Evolutionary conservation across 176 grass and related monocot species (phyloP).

Genomic region (Tillandsia leiboldiana): DNA sequence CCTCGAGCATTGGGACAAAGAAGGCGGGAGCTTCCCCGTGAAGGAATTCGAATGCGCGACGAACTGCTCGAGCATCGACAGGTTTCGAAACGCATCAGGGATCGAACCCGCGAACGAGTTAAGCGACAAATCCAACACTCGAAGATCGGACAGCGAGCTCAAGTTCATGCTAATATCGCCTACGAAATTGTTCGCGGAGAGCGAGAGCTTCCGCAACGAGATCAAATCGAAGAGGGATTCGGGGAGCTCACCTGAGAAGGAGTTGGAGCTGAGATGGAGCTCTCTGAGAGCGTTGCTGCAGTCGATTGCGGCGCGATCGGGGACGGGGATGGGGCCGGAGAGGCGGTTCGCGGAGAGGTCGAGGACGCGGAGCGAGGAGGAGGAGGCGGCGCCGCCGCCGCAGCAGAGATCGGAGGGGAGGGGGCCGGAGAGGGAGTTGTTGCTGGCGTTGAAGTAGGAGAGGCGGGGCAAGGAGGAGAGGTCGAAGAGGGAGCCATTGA

Average conservation of each 20-base stretch:
- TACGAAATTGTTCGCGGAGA: conserved; percentile 45
- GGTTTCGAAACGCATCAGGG: conserved; percentile 58
- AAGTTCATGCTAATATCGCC: conserved; percentile 40
- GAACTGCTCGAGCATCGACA: conserved; percentile 39
- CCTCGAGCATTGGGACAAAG: conserved; percentile 32
- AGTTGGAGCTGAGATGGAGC: conserved; percentile 43
- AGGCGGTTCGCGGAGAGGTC: conserved; percentile 67
- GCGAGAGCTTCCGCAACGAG: conserved; percentile 43
- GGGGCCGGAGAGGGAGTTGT: conserved; percentile 56
- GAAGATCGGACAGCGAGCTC: conserved; percentile 33
- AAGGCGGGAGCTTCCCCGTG: conserved; percentile 43
- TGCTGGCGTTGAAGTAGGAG: conserved; percentile 57
- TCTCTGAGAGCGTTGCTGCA: conserved; percentile 53
- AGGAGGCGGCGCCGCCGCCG: conserved; percentile 7
- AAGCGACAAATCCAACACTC: conserved; percentile 43
- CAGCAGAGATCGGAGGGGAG: conserved; percentile 56
- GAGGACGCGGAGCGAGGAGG: conserved; percentile 28
- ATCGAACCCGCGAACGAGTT: conserved; percentile 65
- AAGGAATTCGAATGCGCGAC: conserved; percentile 57
- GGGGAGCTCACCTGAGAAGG: conserved; percentile 54
- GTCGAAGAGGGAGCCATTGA: conserved; percentile 33
- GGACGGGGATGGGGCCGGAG: conserved; percentile 47
- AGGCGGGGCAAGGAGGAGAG: conserved; percentile 34
- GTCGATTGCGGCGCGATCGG: conserved; percentile 4
- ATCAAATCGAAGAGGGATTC: conserved; percentile 43